A percentile compares a stretch with the other conserved stretches of the same genome.
Evolutionary conservation across 1,139 yeast species (phyloP).

Genomic region (Taphrina deformans): DNA sequence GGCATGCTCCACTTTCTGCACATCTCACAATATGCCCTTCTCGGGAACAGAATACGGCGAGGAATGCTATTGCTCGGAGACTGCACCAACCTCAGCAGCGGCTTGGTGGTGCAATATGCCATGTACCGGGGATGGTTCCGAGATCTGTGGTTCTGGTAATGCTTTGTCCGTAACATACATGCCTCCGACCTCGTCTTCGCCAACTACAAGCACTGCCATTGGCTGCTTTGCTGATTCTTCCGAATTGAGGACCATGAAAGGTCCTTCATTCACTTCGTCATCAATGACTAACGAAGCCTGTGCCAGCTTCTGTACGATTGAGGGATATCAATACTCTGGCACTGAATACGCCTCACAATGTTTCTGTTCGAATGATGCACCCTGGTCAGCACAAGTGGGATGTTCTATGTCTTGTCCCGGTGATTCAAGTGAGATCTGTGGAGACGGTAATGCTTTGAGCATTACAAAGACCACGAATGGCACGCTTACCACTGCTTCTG

Average conservation of each 20-base stretch:
- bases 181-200: not conserved
- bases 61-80: slow-evolving; percentile 29
- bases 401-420: slow-evolving; percentile 29
- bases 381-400: slow-evolving; percentile 16
- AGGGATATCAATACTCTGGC: slow-evolving; percentile 22
- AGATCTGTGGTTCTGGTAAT: slow-evolving; percentile 29
- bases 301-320: slow-evolving; percentile 22
- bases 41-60: slow-evolving; percentile 32
- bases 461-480: not conserved
- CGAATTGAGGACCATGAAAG: slow-evolving; percentile 12
- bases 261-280: slow-evolving; percentile 11
- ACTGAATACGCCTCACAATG: slow-evolving; percentile 31
- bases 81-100: slow-evolving; percentile 16
- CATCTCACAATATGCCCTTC: slow-evolving; percentile 17
- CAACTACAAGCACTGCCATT: slow-evolving; percentile 5
- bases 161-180: slow-evolving; percentile 13
- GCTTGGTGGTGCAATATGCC: slow-evolving; percentile 34
- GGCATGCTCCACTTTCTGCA: slow-evolving; percentile 14
- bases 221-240: slow-evolving; percentile 27
- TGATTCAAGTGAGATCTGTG: slow-evolving; percentile 15
- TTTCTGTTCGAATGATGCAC: slow-evolving; percentile 13
- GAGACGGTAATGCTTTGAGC: slow-evolving; percentile 24
- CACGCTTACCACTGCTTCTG: not conserved
- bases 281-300: slow-evolving; percentile 28
- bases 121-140: slow-evolving; percentile 20